phyloP scores from a whole-genome alignment of 768 basidiomycete species.

The Xerocomus spinulosus region DNA sequence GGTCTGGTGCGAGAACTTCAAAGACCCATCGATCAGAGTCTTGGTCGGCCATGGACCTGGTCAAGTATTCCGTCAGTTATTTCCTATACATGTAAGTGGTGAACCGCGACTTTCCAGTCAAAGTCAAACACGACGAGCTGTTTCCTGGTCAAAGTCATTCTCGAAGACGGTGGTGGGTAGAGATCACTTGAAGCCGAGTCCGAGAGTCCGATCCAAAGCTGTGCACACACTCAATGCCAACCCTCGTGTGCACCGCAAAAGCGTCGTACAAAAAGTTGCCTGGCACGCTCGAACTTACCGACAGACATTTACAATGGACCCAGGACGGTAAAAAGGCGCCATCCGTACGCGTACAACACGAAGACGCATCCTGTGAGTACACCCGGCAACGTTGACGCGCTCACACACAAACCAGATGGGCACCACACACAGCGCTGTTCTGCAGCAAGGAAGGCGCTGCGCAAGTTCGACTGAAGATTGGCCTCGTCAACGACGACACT shows the following conservation, averaged over 20 bases:
- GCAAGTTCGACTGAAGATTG: slow-evolving; percentile 75
- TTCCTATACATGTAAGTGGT: neutral
- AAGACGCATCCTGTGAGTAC: slow-evolving; percentile 55
- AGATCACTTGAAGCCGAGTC: no score
- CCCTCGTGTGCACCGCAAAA: slow-evolving; percentile 65
- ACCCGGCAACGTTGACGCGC: neutral
- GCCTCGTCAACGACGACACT: slow-evolving; percentile 59
- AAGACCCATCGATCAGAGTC: slow-evolving; percentile 94
- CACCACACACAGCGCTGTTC: slow-evolving; percentile 56
- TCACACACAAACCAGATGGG: neutral
- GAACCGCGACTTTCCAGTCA: slow-evolving; percentile 65
- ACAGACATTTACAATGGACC: slow-evolving; percentile 73
- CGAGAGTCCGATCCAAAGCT: neutral
- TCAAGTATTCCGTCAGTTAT: neutral
- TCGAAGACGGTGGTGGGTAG: neutral
- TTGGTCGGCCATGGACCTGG: slow-evolving; percentile 88
- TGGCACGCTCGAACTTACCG: slow-evolving; percentile 72
- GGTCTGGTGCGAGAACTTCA: slow-evolving; percentile 79
- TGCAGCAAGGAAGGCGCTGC: slow-evolving; percentile 81
- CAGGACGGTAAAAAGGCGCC: slow-evolving; percentile 65
- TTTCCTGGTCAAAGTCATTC: slow-evolving; percentile 31
- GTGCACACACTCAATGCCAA: slow-evolving; percentile 44
- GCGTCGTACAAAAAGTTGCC: slow-evolving; percentile 81
- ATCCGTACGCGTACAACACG: slow-evolving; percentile 56
- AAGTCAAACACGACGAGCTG: slow-evolving; percentile 95